phyloP scores from a whole-genome alignment of 1,284 basidiomycete genomes.

The Moesziomyces parantarcticus region DNA sequence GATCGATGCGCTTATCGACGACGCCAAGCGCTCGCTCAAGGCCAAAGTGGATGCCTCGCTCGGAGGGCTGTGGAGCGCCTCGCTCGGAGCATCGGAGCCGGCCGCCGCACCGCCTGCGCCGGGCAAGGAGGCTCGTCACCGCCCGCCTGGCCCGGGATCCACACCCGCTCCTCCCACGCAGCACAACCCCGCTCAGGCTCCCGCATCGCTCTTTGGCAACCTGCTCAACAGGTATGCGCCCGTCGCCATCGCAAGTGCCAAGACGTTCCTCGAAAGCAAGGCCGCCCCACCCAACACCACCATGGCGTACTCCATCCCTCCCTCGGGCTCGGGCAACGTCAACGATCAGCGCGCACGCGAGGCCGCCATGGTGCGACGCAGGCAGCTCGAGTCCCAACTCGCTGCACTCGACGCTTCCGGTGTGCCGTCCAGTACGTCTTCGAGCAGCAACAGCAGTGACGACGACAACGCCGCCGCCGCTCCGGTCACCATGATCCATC shows the following conservation, averaged over 20 bases:
- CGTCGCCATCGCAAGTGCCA: slow-evolving; percentile 31
- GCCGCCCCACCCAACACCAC: slow-evolving; percentile 14
- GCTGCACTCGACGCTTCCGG: slow-evolving; percentile 36
- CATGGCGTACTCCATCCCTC: slow-evolving; percentile 21
- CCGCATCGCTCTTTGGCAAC: slow-evolving; percentile 30
- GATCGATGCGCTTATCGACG: slow-evolving; percentile 80
- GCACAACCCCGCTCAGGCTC: slow-evolving; percentile 42
- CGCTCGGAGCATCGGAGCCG: background rate
- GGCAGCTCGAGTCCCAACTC: slow-evolving; percentile 35
- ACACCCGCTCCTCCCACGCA: slow-evolving; percentile 27
- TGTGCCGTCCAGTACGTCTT: slow-evolving; percentile 6
- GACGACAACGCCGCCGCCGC: slow-evolving; percentile 3
- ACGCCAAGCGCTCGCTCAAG: slow-evolving; percentile 33
- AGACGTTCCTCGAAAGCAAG: slow-evolving; percentile 26
- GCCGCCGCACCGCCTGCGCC: background rate
- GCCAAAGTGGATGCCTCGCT: slow-evolving; percentile 12
- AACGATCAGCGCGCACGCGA: slow-evolving; percentile 4
- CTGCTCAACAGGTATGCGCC: slow-evolving; percentile 39
- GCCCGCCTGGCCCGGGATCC: slow-evolving; percentile 9
- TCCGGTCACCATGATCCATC: slow-evolving; percentile 20
- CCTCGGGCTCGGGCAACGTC: background rate
- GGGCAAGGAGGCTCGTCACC: slow-evolving; percentile 22
- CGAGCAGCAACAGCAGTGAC: slow-evolving; percentile 13
- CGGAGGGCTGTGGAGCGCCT: slow-evolving; percentile 22
- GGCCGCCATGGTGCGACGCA: slow-evolving; percentile 23